These are phyloP conservation scores for Leccinum subfulvum DNA, from an alignment of 1,284 basidiomycete genomes.

Conservation along the genomic window DNA sequence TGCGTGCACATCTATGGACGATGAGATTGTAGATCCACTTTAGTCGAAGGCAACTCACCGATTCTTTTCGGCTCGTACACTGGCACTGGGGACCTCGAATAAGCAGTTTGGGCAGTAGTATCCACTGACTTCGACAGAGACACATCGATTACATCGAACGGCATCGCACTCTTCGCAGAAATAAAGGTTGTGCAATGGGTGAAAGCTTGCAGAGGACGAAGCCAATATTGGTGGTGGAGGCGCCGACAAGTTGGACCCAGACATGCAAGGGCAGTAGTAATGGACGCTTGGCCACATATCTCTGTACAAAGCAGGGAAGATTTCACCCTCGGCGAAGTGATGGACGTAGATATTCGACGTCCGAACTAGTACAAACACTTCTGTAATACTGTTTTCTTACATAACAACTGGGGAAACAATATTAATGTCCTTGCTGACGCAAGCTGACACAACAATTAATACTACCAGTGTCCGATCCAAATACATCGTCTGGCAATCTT, in stretches of 20 bases:
- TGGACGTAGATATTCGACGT: neutral
- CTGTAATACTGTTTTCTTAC: constrained; percentile 15
- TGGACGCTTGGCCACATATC: constrained; percentile 41
- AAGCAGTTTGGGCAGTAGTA: constrained; percentile 98
- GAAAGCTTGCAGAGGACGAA: constrained; percentile 75
- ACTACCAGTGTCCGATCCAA: neutral
- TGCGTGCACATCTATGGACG: constrained; percentile 82
- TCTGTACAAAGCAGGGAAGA: neutral
- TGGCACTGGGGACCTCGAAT: constrained; percentile 98
- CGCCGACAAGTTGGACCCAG: constrained; percentile 44
- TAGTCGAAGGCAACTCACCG: constrained; percentile 47
- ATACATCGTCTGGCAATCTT: constrained; percentile 7
- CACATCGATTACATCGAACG: constrained; percentile 89
- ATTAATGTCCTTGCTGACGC: no score
- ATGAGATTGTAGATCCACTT: constrained; percentile 10
- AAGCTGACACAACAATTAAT: no score
- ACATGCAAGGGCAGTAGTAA: constrained; percentile 74
- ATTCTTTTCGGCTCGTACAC: constrained; percentile 94
- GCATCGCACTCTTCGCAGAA: constrained; percentile 99
- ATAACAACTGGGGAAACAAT: constrained; percentile 9
- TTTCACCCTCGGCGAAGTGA: neutral
- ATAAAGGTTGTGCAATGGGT: constrained; percentile 83
- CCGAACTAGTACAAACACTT: neutral
- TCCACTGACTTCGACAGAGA: constrained; percentile 88
- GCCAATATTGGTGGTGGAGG: constrained; percentile 74